Evolutionary conservation across 2,329 filamentous ascomycete genomes (phyloP).

Genomic region (Hymenoscyphus repandus): DNA sequence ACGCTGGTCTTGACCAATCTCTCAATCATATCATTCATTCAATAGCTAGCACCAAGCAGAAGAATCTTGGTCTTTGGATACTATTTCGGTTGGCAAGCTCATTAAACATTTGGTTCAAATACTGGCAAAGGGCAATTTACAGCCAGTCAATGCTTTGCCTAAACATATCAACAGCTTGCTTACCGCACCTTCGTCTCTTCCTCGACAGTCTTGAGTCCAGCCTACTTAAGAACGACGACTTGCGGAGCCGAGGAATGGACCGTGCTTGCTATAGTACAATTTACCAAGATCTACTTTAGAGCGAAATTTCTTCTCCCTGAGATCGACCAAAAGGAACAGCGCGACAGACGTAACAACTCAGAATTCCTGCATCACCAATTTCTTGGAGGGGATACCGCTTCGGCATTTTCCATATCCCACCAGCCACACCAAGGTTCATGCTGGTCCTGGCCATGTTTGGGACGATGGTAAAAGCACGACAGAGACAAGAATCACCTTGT

Average conservation of each 20-base stretch:
- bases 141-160: not conserved
- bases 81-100: too few species aligned
- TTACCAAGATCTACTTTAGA: not conserved
- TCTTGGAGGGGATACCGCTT: too few species aligned
- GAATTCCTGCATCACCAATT: too few species aligned
- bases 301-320: not conserved
- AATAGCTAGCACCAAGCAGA: not conserved
- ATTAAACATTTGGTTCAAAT: not conserved
- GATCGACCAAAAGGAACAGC: not conserved
- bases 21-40: conserved; percentile 5
- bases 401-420: too few species aligned
- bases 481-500: too few species aligned
- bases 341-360: not conserved
- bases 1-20: conserved; percentile 1
- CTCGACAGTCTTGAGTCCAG: conserved; percentile 4
- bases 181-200: conserved; percentile 4
- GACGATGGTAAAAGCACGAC: too few species aligned
- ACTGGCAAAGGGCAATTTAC: not conserved
- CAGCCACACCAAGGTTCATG: too few species aligned
- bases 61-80: too few species aligned
- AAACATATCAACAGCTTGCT: not conserved
- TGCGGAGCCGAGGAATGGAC: not conserved
- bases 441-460: too few species aligned
- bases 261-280: not conserved
- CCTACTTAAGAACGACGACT: not conserved